phyloP scores from a whole-genome alignment of 2,329 filamentous ascomycete species.

The Anthostomella pinea region DNA sequence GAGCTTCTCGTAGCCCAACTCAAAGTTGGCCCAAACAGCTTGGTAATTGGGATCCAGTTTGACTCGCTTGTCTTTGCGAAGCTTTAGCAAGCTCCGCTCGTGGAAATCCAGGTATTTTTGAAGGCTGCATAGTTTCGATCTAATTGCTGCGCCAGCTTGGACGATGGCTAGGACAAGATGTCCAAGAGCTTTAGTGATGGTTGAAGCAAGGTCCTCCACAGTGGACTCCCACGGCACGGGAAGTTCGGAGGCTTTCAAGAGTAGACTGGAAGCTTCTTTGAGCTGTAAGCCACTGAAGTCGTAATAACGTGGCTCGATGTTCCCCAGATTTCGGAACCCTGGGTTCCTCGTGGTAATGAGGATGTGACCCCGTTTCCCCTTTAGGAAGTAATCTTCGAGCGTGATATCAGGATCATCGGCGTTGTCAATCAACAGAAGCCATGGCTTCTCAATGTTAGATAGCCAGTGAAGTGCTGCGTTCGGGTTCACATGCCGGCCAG shows the following conservation, averaged over 20 bases:
- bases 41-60: neutral
- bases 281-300: conserved; percentile 3
- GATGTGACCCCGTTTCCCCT: conserved; percentile 4
- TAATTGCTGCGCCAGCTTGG: conserved; percentile 5
- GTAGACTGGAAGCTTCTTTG: conserved; percentile 3
- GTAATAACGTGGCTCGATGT: conserved; percentile 1
- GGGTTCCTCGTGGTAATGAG: conserved; percentile 5
- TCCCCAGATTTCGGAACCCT: conserved; percentile 2
- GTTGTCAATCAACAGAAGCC: conserved; percentile 6
- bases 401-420: conserved; percentile 1
- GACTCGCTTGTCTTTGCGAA: neutral
- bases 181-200: conserved; percentile 1
- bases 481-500: neutral
- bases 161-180: conserved; percentile 8
- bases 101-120: conserved; percentile 3
- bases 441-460: conserved; percentile 1
- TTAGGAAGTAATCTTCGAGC: conserved; percentile 5
- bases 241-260: conserved; percentile 3
- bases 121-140: conserved; percentile 1
- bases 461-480: conserved; percentile 6
- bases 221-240: neutral
- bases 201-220: neutral
- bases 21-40: conserved; percentile 5
- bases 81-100: neutral
- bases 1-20: conserved; percentile 1